Percentiles rank a stretch among this genome's conserved stretches.
Conservation (phyloP, 164 flowering plant species). For the Vitis riparia region DNA sequence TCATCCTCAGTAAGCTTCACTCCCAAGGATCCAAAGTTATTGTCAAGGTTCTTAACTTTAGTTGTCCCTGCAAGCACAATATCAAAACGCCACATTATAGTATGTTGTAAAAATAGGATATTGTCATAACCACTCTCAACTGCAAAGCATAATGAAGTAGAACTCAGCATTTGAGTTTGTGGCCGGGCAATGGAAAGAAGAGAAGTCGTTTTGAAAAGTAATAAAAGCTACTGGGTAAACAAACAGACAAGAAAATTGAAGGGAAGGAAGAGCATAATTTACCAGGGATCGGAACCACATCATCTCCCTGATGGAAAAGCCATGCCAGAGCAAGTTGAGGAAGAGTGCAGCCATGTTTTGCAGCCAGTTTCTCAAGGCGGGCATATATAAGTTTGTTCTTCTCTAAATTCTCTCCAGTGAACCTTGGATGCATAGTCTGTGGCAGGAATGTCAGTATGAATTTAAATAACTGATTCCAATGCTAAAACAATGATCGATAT, state of each 20-base stretch:
- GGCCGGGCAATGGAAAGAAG: too few species aligned
- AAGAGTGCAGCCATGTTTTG: conserved; percentile 38
- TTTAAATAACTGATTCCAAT: not conserved
- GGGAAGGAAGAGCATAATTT: not conserved
- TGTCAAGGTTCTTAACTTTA: conserved; percentile 23
- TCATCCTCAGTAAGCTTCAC: conserved; percentile 29
- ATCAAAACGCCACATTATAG: too few species aligned
- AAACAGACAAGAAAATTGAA: not conserved
- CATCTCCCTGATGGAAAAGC: conserved; percentile 52
- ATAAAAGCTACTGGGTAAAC: too few species aligned
- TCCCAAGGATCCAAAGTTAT: conserved; percentile 18
- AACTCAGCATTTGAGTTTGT: too few species aligned
- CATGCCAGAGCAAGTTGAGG: conserved; percentile 53
- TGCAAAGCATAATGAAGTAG: too few species aligned
- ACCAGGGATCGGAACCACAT: conserved; percentile 56
- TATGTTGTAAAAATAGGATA: too few species aligned
- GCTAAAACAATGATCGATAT: too few species aligned
- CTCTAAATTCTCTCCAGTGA: conserved; percentile 38
- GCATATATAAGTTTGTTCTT: conserved; percentile 40
- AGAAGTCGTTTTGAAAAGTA: too few species aligned
- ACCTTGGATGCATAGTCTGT: conserved; percentile 41
- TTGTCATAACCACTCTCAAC: too few species aligned
- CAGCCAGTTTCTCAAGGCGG: conserved; percentile 30
- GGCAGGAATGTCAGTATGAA: not conserved
- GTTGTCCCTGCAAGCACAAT: conserved; percentile 25